Conservation (phyloP, 805 yeast species). For the Wickerhamomyces rabaulensis region DNA sequence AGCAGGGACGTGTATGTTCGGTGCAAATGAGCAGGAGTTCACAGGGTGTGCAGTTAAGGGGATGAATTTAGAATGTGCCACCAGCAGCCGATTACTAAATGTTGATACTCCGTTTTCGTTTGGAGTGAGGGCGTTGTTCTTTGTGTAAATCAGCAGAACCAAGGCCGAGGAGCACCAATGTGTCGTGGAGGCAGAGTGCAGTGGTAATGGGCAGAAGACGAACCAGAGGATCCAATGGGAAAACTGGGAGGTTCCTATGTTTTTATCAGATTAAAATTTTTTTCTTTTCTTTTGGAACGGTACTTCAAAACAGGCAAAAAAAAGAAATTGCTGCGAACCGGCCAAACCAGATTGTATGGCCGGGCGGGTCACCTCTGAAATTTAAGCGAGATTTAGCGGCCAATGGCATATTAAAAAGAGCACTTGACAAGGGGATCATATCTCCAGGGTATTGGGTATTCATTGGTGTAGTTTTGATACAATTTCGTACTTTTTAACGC, state of each 20-base stretch:
- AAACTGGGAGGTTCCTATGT: not conserved
- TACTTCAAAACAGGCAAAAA: not conserved
- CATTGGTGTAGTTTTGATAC: no score
- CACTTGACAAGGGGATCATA: no score
- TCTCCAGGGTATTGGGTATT: no score
- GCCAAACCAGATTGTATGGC: not conserved
- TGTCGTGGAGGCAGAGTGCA: no score
- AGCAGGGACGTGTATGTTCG: no score
- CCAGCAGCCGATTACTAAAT: not conserved
- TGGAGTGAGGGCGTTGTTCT: not conserved
- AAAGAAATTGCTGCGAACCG: not conserved
- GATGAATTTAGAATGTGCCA: not conserved
- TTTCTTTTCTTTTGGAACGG: not conserved
- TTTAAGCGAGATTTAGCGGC: not conserved
- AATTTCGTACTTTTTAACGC: no score
- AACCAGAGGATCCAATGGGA: not conserved
- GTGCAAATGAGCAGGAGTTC: no score
- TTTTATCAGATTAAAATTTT: not conserved
- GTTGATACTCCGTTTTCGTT: no score
- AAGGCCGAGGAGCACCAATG: not conserved
- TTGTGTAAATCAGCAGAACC: not conserved
- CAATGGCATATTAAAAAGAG: no score
- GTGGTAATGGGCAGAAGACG: not conserved
- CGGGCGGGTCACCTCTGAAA: not conserved
- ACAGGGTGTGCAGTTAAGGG: no score